Percentiles rank a stretch among this genome's conserved stretches.
Conservation (phyloP, 2,329 filamentous ascomycete species). For the Teratosphaeria zuluensis region DNA sequence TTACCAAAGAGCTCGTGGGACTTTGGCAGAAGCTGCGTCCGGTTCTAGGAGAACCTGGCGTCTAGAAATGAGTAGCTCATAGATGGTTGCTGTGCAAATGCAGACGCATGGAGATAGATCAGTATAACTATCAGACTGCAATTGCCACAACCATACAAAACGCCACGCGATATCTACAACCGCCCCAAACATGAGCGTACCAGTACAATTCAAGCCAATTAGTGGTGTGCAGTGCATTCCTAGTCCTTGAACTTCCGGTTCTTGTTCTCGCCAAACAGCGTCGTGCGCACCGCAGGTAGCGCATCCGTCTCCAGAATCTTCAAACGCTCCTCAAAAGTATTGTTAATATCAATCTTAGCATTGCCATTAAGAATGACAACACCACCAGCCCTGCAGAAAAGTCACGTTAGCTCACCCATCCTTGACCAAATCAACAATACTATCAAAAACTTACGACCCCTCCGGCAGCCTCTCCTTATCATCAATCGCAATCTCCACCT, state of each 20-base stretch:
- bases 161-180: not conserved
- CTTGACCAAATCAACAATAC: not conserved
- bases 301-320: constrained; percentile 74
- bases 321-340: constrained; percentile 90
- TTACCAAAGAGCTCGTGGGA: not conserved
- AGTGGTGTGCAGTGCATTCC: constrained; percentile 19
- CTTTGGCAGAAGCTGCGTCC: not conserved
- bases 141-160: not conserved
- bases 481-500: constrained; percentile 61
- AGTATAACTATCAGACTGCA: not conserved
- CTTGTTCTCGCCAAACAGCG: constrained; percentile 85
- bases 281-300: constrained; percentile 72
- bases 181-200: not conserved
- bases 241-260: constrained; percentile 94
- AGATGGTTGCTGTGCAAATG: not conserved
- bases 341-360: constrained; percentile 97
- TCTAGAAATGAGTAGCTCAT: not conserved
- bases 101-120: not conserved
- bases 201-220: not conserved
- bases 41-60: not conserved
- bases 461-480: constrained; percentile 72
- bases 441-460: constrained; percentile 57
- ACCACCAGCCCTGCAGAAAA: constrained; percentile 62
- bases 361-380: constrained; percentile 67
- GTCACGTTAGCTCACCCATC: not conserved